Base-by-base conservation (phyloP, 306 rosid species). In the Mimosa bimucronata region DNA sequence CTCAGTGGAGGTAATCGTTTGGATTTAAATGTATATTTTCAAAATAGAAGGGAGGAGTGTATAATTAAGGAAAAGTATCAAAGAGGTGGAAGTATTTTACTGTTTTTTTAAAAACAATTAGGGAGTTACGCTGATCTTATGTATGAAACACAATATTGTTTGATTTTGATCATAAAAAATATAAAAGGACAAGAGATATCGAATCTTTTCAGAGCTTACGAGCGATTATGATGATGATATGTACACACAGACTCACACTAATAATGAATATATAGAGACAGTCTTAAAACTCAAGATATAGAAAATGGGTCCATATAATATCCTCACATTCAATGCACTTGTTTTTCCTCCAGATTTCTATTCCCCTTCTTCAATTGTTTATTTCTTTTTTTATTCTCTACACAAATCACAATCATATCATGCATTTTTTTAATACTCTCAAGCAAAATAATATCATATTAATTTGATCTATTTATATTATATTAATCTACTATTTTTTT, bases 231-330 rank as follows among this genome's bases (percentile, higher is more conserved):
- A 48, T 46, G n/a, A 46, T 48, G n/a, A 18, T 16, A 50, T 18
- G 23, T 18, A 18, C 53, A 50, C 58, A 16, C 23, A 50, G 12
- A 42, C 46, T 42, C 13, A 7, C 46, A 1, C 31, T 23, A 42
- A 34, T 73, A 73, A 80, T 64, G 66, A 48, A 50, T 53, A n/a
- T 7, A 53, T 7, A 50, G 45, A 65, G 79, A 80, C 75, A 64
- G 26, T 26, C 53, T 61, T 79, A 19, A 18, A n/a, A 6, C 30
- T 21, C n/a, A 79, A 71, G 77, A 34, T 41, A 73, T 64, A 74
- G 78, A 6, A 11, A 37, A 61, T 42, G 34, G 75, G 37, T 62
- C 75, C 83, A 50, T 42, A 46, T n/a, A 2, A 21, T 21, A 55
- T 55, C 28, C 62, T 14, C 62, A 55, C 41, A 60, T 46, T 55